Conservation (phyloP, 371 early-diverging fungal genomes). For the Mortierella sp. region DNA sequence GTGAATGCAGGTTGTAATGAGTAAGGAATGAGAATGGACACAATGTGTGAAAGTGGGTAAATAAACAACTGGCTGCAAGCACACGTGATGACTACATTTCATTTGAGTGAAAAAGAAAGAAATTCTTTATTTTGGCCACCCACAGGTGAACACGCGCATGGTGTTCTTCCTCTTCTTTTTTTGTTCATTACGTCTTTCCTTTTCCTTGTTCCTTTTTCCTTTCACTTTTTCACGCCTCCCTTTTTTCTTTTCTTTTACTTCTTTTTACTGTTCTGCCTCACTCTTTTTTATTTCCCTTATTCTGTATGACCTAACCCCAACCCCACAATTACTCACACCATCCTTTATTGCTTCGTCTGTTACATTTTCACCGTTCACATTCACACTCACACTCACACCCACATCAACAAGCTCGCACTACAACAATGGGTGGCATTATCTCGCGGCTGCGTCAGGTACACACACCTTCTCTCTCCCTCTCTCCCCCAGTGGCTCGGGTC, state of each 20-base stretch:
- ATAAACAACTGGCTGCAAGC: not conserved
- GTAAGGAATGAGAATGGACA: not conserved
- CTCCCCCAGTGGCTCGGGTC: not conserved
- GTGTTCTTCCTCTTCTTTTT: not conserved
- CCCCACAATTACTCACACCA: not conserved
- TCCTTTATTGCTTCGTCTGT: no score
- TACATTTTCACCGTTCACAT: not conserved
- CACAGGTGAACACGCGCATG: conserved; percentile 3
- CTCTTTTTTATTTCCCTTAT: conserved; percentile 19
- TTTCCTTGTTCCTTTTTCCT: not conserved
- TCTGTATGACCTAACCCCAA: conserved; percentile 28
- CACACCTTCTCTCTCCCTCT: not conserved
- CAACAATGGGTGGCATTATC: conserved; percentile 55
- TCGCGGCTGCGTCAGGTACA: conserved; percentile 59
- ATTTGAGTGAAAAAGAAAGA: no score
- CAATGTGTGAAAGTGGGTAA: no score
- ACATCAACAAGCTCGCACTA: not conserved
- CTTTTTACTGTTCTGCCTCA: not conserved
- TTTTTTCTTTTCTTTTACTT: conserved; percentile 3
- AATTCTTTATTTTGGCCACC: not conserved
- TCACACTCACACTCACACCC: not conserved
- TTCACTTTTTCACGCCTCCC: not conserved
- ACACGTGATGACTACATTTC: not conserved
- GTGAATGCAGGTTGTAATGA: not conserved
- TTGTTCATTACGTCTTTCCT: not conserved